phyloP scores from a whole-genome alignment of 495 filamentous ascomycete species.

The Ascodesmis nigricans region DNA sequence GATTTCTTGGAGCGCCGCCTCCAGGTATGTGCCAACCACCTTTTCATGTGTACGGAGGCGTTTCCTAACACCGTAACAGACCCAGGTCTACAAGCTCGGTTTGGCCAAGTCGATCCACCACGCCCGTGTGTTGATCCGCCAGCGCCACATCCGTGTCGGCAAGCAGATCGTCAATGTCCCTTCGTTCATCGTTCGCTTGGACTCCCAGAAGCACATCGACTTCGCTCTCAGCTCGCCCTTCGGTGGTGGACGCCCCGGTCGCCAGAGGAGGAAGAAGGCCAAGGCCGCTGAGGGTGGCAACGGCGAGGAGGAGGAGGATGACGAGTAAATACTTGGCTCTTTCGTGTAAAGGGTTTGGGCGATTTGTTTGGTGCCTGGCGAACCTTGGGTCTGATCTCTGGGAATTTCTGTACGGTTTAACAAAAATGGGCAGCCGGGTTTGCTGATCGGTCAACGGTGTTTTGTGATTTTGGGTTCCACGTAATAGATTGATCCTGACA shows the following conservation, averaged over 20 bases:
- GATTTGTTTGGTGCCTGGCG: too few relatives aligned
- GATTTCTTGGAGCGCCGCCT: slow-evolving; percentile 99
- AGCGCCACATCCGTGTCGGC: slow-evolving; percentile 97
- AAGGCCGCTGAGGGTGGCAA: slow-evolving; percentile 81
- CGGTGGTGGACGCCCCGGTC: slow-evolving; percentile 87
- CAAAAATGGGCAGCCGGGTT: too few relatives aligned
- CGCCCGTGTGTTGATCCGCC: slow-evolving; percentile 95
- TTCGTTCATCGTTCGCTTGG: slow-evolving; percentile 95
- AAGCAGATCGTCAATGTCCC: slow-evolving; percentile 99
- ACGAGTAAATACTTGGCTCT: slow-evolving; percentile 28
- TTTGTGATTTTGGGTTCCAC: too few relatives aligned
- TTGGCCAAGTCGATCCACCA: slow-evolving; percentile 99
- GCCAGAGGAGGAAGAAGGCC: slow-evolving; percentile 98
- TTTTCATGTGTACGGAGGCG: background rate
- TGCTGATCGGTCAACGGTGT: too few relatives aligned
- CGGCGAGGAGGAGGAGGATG: slow-evolving; percentile 75
- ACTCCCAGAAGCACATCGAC: slow-evolving; percentile 99
- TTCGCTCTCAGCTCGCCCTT: slow-evolving; percentile 93
- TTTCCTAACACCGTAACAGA: slow-evolving; percentile 38
- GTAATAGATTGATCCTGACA: too few relatives aligned
- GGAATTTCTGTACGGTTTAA: too few relatives aligned
- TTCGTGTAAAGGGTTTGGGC: too few relatives aligned
- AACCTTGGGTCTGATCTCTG: too few relatives aligned
- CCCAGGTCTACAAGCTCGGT: slow-evolving; percentile 98
- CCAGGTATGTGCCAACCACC: slow-evolving; percentile 17